Evolutionary conservation across 148 eudicot genomes (phyloP), one percentile per base, ranked within the genome.

Genomic region (Rhododendron williamsianum): DNA sequence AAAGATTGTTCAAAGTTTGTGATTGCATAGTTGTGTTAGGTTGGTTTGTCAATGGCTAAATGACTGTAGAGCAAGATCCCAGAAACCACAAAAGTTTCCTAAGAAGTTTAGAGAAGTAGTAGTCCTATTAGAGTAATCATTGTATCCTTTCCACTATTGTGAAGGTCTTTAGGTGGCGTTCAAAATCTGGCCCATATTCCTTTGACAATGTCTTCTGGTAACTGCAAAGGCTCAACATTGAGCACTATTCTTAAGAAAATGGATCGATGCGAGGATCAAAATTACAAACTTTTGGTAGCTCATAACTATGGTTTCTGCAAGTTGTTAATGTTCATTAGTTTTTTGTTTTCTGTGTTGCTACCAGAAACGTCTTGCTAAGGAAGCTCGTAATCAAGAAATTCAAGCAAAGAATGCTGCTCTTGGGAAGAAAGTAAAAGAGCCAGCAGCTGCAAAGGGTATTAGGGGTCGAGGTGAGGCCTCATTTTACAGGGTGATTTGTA

Each of bases 391-490:
- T 83, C 95, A 92, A 86, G 98, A 95, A 89, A 89, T 91, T 81
- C 96, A 92, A 84, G 96, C 95, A 49, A 97, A 95, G 90, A 93
- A 92, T 90, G 95, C 91, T 85, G 91, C 96, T 71, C 92, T 91
- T 83, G 98, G 99, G 54, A 97, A 97, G 91, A 97, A 97, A 91
- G 87, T 88, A 35, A 95, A 97, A 87, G 96, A 93, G 83, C 84
- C 91, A 84, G 73, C 89, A 18, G 87, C 93, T 78, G 60, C 89
- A 46, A 97, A 91, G 91, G 89, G 88, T 67, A 83, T 84, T 78
- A 95, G 89, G 93, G 96, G 95, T 82, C 96, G 99, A n/a, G 93
- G 95, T 84, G 98, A 95, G 92, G 98, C 98, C 87, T 93, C 96
- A 51, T 97, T 93, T 91, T 97, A 91, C 88, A 87, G 98, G 91